These are phyloP conservation scores for Trametes hirsuta DNA, from an alignment of 1,284 basidiomycete genomes.

Conservation along the genomic window DNA sequence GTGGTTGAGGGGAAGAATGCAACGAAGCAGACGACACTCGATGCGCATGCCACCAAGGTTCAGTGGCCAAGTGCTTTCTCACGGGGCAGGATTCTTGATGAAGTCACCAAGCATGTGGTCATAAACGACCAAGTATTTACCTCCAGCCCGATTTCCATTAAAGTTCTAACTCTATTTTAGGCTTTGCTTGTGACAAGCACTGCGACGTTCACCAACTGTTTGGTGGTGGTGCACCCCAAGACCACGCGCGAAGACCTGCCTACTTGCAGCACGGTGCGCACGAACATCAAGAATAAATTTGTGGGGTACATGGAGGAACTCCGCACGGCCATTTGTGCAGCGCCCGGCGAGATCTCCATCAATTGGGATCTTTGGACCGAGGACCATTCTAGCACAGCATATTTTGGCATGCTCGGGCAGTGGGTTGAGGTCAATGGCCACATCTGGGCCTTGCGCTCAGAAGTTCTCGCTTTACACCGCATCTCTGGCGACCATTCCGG, in stretches of 20 bases:
- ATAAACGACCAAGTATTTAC: neutral
- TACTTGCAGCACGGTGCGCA: neutral
- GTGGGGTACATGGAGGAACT: neutral
- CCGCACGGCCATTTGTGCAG: neutral
- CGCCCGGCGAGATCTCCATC: neutral
- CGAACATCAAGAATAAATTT: slow-evolving; percentile 6
- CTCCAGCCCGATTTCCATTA: neutral
- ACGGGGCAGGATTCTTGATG: neutral
- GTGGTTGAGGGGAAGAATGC: too few relatives aligned
- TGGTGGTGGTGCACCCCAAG: slow-evolving; percentile 4
- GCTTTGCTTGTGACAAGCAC: neutral
- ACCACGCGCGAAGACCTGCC: slow-evolving; percentile 2
- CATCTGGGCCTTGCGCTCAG: neutral
- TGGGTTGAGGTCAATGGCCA: slow-evolving; percentile 1
- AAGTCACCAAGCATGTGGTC: neutral
- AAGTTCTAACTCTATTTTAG: neutral
- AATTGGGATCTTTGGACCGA: slow-evolving; percentile 10
- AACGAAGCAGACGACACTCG: neutral
- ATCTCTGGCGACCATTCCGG: slow-evolving; percentile 32
- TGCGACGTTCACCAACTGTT: slow-evolving; percentile 7
- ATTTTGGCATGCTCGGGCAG: neutral
- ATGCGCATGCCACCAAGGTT: neutral
- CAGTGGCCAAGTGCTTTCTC: neutral
- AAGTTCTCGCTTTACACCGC: slow-evolving; percentile 29
- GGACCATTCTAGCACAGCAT: slow-evolving; percentile 3